These are phyloP conservation scores for Cantharellus anzutake DNA, from an alignment of 768 basidiomycete genomes.

Conservation along the genomic window DNA sequence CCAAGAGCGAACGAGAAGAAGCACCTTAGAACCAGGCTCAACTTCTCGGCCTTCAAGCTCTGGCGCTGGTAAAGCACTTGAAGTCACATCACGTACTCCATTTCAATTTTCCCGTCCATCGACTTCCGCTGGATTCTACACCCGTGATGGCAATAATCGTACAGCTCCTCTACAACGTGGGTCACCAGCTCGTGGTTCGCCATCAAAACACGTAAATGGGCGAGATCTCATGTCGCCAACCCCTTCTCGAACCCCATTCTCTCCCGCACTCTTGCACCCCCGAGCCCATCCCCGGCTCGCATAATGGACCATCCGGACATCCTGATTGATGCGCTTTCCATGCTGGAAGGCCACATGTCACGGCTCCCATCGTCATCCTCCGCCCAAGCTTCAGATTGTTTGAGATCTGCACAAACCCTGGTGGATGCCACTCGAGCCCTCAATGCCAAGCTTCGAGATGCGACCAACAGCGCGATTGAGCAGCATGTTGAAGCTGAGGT, in stretches of 20 bases:
- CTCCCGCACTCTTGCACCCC: background rate
- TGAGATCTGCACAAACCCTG: slow-evolving; percentile 40
- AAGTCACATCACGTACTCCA: too few species aligned
- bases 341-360: slow-evolving; percentile 49
- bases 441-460: slow-evolving; percentile 37
- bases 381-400: slow-evolving; percentile 30
- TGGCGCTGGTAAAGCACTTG: background rate
- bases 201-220: background rate
- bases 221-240: background rate
- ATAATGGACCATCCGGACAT: slow-evolving; percentile 40
- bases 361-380: slow-evolving; percentile 25
- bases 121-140: background rate
- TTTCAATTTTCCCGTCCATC: background rate
- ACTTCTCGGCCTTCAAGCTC: background rate
- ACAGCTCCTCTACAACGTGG: background rate
- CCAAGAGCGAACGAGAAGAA: background rate
- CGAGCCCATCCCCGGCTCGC: background rate
- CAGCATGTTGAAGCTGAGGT: slow-evolving; percentile 63
- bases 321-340: slow-evolving; percentile 45
- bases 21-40: background rate
- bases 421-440: slow-evolving; percentile 48
- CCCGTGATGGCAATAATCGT: background rate
- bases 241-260: background rate
- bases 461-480: slow-evolving; percentile 42
- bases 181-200: background rate